These are phyloP conservation scores for Fusarium brevicatenulatum DNA, from an alignment of 2,329 filamentous ascomycete genomes.

Conservation along the genomic window DNA sequence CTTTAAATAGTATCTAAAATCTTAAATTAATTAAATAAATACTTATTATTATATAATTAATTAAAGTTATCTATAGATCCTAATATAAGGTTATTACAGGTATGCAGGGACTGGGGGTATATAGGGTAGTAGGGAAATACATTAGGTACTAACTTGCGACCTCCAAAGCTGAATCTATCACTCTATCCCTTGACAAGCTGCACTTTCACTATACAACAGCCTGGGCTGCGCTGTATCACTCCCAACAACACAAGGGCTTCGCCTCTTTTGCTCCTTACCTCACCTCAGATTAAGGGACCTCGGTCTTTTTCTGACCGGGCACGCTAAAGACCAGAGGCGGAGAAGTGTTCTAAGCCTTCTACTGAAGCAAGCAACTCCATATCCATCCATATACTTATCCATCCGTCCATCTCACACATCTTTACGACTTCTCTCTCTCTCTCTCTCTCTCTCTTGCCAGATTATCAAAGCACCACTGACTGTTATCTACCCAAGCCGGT, in stretches of 20 bases:
- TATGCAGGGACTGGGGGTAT: too few relatives aligned
- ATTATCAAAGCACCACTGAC: not conserved
- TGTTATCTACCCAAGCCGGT: not conserved
- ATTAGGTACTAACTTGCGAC: not conserved
- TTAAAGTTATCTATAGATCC: too few relatives aligned
- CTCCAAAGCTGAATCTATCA: conserved; percentile 1
- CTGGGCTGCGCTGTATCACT: not conserved
- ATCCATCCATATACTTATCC: not conserved
- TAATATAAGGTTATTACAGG: too few relatives aligned
- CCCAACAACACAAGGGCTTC: conserved; percentile 12
- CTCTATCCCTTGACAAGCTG: conserved; percentile 1
- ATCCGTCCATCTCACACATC: conserved; percentile 14
- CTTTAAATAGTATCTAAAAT: too few relatives aligned
- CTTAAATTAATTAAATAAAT: too few relatives aligned
- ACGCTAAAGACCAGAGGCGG: conserved; percentile 26
- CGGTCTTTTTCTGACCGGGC: conserved; percentile 4
- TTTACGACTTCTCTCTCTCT: not conserved
- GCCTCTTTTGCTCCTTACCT: conserved; percentile 12
- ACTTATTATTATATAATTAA: too few relatives aligned
- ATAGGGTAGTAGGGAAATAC: too few relatives aligned
- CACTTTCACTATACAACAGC: not conserved
- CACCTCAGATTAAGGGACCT: conserved; percentile 19
- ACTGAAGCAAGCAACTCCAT: conserved; percentile 14
- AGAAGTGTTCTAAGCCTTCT: conserved; percentile 33
- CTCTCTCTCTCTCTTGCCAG: not conserved